Conservation (phyloP, 139 green algal species). For the Haematococcus sp. region DNA sequence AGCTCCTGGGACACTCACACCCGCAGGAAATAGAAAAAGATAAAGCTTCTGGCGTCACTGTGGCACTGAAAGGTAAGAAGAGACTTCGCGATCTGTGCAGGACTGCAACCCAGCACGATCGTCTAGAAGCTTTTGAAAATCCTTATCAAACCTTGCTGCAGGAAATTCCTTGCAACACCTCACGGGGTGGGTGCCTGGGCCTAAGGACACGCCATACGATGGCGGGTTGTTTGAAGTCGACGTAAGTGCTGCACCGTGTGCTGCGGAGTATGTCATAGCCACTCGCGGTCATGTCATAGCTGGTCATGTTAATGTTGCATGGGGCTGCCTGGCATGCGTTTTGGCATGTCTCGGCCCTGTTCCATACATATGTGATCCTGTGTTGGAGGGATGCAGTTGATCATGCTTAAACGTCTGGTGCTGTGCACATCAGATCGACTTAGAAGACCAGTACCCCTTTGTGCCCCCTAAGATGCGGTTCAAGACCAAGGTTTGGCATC, state of each 20-base stretch:
- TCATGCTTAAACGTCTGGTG: no score
- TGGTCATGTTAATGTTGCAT: no score
- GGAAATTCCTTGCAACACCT: constrained; percentile 64
- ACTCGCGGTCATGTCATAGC: no score
- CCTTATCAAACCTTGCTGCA: no score
- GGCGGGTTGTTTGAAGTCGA: constrained; percentile 70
- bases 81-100: neutral
- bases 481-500: constrained; percentile 93
- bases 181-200: constrained; percentile 71
- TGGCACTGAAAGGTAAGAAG: constrained; percentile 56
- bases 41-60: constrained; percentile 78
- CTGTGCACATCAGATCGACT: constrained; percentile 50
- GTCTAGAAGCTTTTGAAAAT: no score
- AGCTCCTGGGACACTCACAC: neutral
- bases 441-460: constrained; percentile 93
- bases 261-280: no score
- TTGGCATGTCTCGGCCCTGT: no score
- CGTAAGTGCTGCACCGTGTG: no score
- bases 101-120: no score
- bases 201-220: constrained; percentile 85
- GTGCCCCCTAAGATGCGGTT: constrained; percentile 98
- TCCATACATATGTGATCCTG: no score
- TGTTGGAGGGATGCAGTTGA: no score
- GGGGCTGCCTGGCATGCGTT: no score
- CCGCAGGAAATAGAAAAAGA: constrained; percentile 71